phyloP scores from a whole-genome alignment of 108 stramenopile species.

The Discostella stelligeroides region DNA sequence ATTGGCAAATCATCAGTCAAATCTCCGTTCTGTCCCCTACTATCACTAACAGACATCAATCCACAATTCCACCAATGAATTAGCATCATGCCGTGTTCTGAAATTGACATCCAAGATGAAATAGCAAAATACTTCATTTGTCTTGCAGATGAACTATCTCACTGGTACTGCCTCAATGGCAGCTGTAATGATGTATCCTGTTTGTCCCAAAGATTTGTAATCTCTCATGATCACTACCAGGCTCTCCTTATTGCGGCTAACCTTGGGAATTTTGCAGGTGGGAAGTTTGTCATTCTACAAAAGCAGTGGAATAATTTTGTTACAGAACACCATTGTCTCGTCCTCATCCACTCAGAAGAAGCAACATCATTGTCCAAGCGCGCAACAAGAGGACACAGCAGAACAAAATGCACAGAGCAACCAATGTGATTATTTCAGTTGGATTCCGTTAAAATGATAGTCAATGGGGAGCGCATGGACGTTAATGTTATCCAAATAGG shows the following conservation, averaged over 20 bases:
- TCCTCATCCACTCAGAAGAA: too few relatives aligned
- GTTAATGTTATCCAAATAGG: not conserved
- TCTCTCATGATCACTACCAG: not conserved
- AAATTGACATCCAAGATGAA: too few relatives aligned
- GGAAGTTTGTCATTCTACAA: not conserved
- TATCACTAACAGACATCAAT: too few relatives aligned
- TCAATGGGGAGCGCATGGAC: not conserved
- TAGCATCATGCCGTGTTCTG: too few relatives aligned
- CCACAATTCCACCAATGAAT: too few relatives aligned
- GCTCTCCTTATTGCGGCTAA: not conserved
- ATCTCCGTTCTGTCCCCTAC: too few relatives aligned
- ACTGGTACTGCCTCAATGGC: not conserved
- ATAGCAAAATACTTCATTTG: too few relatives aligned
- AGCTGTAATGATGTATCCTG: not conserved
- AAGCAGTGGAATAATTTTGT: not conserved
- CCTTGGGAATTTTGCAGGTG: not conserved
- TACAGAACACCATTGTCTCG: not conserved
- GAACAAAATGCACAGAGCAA: too few relatives aligned
- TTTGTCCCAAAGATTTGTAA: not conserved
- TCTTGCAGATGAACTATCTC: not conserved
- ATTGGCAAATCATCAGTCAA: too few relatives aligned
- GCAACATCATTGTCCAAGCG: not conserved
- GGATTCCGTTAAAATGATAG: not conserved
- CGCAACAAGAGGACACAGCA: too few relatives aligned
- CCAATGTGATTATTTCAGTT: not conserved